Evolutionary conservation across 176 grass and related monocot genomes (phyloP), one percentile per base, ranked within the genome.

Genomic region (Neostapfia colusana): DNA sequence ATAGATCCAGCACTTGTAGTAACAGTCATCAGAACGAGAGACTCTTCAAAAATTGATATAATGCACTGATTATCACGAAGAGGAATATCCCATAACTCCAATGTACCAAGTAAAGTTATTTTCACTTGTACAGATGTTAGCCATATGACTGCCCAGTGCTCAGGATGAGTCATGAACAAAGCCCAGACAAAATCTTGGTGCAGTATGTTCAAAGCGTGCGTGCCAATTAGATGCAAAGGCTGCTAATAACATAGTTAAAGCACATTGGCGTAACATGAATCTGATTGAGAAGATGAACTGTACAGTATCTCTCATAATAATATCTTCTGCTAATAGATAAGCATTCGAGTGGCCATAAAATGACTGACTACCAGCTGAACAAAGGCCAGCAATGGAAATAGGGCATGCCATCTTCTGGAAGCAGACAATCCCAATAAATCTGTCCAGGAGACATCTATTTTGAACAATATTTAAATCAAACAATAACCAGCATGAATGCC

Each of bases 141-240:
- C 79, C 31, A 31, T 31, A 49, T 70, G 59, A 81, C 81, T 86
- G 80, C 25, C 76, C 70, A 77, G 40, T 76, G 36, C n/a, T 83
- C 79, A 34, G 39, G 72, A 63, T 59, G 51, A 78, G 45, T 34
- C 21, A 85, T 64, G 66, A 85, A 69, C 77, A 80, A 74, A 82
- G 50, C 79, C 56, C 73, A 65, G 63, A 82, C 74, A 66, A 90
- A 42, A 79, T 61, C 55, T 78, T 68, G 68, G 38, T 10, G 7
- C 40, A 25, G 18, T 59, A 58, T 31, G 72, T 88, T 65, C 75
- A 68, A 73, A 77, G 50, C 26, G 68, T 16, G 18, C 53, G 15
- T 70, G 34, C 69, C 85, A 83, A 34, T 74, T 85, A 88, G 74
- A 81, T 77, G 85, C 40, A 71, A 71, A 89, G 85, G 15, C 88